Percentiles rank a stretch among this genome's conserved stretches.
Conservation (phyloP, 2,329 filamentous ascomycete species). For the Leptographium lundbergii region DNA sequence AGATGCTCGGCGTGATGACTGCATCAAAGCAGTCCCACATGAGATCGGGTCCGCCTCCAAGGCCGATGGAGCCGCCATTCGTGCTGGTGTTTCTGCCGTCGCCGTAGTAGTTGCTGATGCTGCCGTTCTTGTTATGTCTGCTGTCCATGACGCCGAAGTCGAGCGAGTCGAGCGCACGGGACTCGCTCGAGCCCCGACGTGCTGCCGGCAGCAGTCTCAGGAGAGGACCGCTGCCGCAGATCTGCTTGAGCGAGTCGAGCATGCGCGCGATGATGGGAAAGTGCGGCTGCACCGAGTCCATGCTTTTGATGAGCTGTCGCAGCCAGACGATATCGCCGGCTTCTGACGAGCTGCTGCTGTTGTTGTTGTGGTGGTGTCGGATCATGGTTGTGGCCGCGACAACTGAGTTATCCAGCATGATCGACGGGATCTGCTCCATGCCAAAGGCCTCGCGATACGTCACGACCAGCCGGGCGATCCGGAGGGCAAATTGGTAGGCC, state of each 20-base stretch:
- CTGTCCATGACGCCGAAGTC: not conserved
- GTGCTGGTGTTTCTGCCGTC: not conserved
- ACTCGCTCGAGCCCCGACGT: not conserved
- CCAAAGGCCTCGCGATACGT: slow-evolving; percentile 6
- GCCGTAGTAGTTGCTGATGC: not conserved
- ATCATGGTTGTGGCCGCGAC: slow-evolving; percentile 6
- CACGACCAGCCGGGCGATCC: slow-evolving; percentile 4
- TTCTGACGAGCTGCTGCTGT: not conserved
- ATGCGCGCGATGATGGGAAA: slow-evolving; percentile 7
- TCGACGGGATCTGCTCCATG: slow-evolving; percentile 6
- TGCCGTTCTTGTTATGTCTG: not conserved
- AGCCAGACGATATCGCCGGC: not conserved
- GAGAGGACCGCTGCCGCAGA: slow-evolving; percentile 1
- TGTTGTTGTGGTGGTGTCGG: not conserved
- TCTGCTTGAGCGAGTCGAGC: slow-evolving; percentile 3
- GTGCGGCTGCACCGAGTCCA: slow-evolving; percentile 4
- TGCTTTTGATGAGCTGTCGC: slow-evolving; percentile 1
- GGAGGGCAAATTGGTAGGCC: slow-evolving; percentile 3
- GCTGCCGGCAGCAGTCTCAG: not conserved
- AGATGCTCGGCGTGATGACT: not conserved
- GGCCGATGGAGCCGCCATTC: not conserved
- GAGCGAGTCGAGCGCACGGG: not conserved
- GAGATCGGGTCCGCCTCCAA: not conserved
- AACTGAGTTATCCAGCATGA: slow-evolving; percentile 7
- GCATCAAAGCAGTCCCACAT: slow-evolving; percentile 1